Percentiles rank a stretch among this genome's conserved stretches.
Evolutionary conservation across 176 grass and related monocot species (phyloP).

Genomic region (Ananas comosus): DNA sequence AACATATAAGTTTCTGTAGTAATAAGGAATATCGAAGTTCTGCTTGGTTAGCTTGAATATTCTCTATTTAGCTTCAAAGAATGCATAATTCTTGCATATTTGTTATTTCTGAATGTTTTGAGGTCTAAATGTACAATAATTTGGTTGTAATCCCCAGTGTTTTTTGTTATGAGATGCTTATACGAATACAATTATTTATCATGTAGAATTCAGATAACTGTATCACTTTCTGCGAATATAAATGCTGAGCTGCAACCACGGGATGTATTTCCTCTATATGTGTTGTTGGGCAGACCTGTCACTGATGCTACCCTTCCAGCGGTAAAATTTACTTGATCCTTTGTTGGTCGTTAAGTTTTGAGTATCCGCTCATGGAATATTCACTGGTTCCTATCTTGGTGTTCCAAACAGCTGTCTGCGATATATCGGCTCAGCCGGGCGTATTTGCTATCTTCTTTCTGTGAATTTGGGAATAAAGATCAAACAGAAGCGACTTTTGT

Average conservation of each 20-base stretch:
- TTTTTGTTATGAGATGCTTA: no score
- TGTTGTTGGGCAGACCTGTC: conserved; percentile 54
- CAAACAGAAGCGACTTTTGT: conserved; percentile 63
- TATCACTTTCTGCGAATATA: conserved; percentile 42
- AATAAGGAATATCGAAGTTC: no score
- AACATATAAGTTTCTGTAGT: no score
- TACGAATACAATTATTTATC: background rate
- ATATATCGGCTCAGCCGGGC: conserved; percentile 44
- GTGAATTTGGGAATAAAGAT: conserved; percentile 45
- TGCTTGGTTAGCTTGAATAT: no score
- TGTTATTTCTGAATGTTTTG: no score
- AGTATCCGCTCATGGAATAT: conserved; percentile 1
- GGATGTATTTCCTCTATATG: conserved; percentile 63
- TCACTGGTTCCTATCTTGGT: conserved; percentile 21
- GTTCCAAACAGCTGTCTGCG: conserved; percentile 44
- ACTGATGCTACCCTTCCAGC: conserved; percentile 25
- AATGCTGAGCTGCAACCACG: conserved; percentile 39
- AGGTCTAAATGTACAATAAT: no score
- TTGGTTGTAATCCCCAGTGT: no score
- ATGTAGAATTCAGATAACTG: conserved; percentile 59
- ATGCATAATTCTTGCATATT: no score
- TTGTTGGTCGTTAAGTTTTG: conserved; percentile 13
- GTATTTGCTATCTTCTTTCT: conserved; percentile 46
- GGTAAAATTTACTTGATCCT: conserved; percentile 29
- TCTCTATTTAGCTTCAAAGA: no score